Conservation (phyloP, 139 green algal genomes). For the Haematococcus sp. region DNA sequence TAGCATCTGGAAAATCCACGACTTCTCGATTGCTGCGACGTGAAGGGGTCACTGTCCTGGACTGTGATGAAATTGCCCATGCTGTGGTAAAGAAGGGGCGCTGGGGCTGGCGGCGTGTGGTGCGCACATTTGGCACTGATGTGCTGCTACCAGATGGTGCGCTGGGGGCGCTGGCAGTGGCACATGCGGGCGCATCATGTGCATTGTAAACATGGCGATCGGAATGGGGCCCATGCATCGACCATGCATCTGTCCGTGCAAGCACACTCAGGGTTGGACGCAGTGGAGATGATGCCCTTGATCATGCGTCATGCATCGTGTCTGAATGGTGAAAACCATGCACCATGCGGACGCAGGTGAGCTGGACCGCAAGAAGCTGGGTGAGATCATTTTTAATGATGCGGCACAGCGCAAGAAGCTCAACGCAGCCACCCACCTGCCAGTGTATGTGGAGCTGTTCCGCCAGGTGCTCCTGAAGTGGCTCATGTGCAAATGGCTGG, state of each 20-base stretch:
- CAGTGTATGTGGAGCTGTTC: constrained; percentile 52
- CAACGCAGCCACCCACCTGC: constrained; percentile 71
- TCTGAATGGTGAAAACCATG: too few relatives aligned
- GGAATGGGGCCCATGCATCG: background rate
- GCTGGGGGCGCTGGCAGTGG: background rate
- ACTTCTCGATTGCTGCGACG: constrained; percentile 39
- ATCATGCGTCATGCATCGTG: too few relatives aligned
- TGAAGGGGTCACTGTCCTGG: constrained; percentile 56
- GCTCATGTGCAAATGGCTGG: constrained; percentile 33
- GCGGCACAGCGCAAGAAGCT: constrained; percentile 42
- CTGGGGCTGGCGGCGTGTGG: constrained; percentile 64
- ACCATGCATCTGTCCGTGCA: background rate
- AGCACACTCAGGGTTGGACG: background rate
- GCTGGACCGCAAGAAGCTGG: constrained; percentile 66
- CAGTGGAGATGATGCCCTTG: too few relatives aligned
- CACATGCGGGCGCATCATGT: too few relatives aligned
- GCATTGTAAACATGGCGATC: background rate
- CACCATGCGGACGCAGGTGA: too few relatives aligned
- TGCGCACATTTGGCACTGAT: constrained; percentile 50
- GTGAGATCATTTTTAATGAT: constrained; percentile 63
- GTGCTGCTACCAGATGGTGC: constrained; percentile 46
- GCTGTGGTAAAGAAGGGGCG: constrained; percentile 45
- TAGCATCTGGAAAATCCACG: constrained; percentile 80
- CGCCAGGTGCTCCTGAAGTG: constrained; percentile 45
- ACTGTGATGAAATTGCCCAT: constrained; percentile 72